A percentile compares a stretch with the other conserved stretches of the same genome.
Conservation (phyloP, 441 rosid genomes). For the Kokia cookei region DNA sequence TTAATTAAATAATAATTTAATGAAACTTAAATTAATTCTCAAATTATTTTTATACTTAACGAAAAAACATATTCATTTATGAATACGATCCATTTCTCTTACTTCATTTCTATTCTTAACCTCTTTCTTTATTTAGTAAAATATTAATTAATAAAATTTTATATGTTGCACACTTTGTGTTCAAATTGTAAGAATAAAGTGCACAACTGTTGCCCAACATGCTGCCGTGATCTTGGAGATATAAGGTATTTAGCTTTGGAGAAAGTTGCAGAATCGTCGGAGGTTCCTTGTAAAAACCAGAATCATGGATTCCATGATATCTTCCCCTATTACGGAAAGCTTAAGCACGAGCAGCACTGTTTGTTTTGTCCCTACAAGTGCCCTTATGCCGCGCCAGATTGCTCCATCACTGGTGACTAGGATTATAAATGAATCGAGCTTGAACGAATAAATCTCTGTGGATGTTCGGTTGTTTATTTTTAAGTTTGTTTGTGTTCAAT, state of each 20-base stretch:
- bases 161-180: conserved; percentile 26
- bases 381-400: conserved; percentile 55
- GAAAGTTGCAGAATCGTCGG: conserved; percentile 54
- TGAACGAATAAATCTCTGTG: too few relatives aligned
- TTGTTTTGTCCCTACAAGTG: conserved; percentile 42
- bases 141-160: neutral
- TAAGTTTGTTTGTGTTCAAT: too few relatives aligned
- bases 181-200: conserved; percentile 45
- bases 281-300: conserved; percentile 49
- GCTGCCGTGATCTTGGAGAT: conserved; percentile 62
- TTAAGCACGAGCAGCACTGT: conserved; percentile 46
- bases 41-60: too few relatives aligned
- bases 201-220: conserved; percentile 45
- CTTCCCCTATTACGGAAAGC: conserved; percentile 44
- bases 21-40: too few relatives aligned
- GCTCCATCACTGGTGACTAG: conserved; percentile 46
- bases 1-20: too few relatives aligned
- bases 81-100: too few relatives aligned
- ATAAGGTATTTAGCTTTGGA: conserved; percentile 64
- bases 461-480: too few relatives aligned
- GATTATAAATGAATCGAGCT: too few relatives aligned
- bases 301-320: conserved; percentile 39
- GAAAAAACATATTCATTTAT: too few relatives aligned
- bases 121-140: neutral
- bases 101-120: too few relatives aligned